Evolutionary conservation across 441 rosid species (phyloP).

Genomic region (Bruguiera hainesii): DNA sequence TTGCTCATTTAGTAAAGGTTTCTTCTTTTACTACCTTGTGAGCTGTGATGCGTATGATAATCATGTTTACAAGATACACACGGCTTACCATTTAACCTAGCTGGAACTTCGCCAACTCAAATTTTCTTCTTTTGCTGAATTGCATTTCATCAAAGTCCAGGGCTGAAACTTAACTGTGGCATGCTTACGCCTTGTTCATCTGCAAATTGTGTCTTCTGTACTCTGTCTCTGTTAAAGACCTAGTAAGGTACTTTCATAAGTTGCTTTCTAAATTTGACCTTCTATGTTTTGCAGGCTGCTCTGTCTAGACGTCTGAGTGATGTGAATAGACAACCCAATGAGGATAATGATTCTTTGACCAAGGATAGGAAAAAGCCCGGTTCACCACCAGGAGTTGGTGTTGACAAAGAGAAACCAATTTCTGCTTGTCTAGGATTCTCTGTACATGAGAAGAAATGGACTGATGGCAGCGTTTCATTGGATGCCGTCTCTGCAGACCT

Average conservation of each 20-base stretch:
- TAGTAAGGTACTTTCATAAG: neutral
- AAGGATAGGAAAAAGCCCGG: conserved; percentile 43
- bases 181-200: no score
- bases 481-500: conserved; percentile 55
- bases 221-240: no score
- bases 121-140: no score
- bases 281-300: conserved; percentile 54
- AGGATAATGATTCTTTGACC: conserved; percentile 36
- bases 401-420: conserved; percentile 30
- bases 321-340: conserved; percentile 41
- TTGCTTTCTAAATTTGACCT: neutral
- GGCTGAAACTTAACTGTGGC: no score
- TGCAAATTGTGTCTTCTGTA: no score
- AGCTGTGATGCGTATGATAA: no score
- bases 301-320: conserved; percentile 83
- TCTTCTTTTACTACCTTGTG: neutral
- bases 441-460: conserved; percentile 86
- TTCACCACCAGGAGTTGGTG: conserved; percentile 42
- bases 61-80: no score
- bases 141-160: no score
- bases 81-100: no score
- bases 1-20: neutral
- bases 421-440: conserved; percentile 46
- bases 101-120: no score
- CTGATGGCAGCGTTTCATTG: conserved; percentile 71